Evolutionary conservation across 495 filamentous ascomycete species (phyloP).

Genomic region (Tuber borchii): DNA sequence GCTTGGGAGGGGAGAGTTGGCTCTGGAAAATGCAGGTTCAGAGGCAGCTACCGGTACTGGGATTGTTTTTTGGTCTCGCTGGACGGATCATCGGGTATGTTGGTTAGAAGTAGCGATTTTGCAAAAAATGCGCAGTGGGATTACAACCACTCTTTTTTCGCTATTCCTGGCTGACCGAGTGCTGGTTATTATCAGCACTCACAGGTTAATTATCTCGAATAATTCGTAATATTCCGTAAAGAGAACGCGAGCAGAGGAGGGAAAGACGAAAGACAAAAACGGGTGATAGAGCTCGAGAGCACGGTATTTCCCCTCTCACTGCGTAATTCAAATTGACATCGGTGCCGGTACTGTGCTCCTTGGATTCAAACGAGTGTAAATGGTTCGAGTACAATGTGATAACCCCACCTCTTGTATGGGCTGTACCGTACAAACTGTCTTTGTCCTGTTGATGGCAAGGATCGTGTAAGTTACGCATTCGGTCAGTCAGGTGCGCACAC

Average conservation of each 20-base stretch:
- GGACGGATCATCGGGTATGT: not conserved
- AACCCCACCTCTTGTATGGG: not conserved
- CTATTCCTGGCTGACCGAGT: not conserved
- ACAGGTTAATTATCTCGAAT: not conserved
- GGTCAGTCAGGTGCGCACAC: constrained; percentile 30
- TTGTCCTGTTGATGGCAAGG: constrained; percentile 16
- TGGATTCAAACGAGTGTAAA: not conserved
- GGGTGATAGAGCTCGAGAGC: not conserved
- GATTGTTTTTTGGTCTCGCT: not conserved
- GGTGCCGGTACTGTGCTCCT: not conserved
- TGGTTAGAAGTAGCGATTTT: not conserved
- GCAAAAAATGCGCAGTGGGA: not conserved
- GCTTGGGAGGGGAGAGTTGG: not conserved
- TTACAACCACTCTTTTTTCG: not conserved
- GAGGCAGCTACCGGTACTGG: not conserved
- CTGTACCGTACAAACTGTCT: not conserved
- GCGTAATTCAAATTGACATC: not conserved
- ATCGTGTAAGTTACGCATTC: constrained; percentile 16
- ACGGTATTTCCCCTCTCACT: not conserved
- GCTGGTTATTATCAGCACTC: not conserved
- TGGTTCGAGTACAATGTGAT: not conserved
- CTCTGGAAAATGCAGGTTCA: not conserved
- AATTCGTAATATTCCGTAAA: not conserved
- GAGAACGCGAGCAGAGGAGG: not conserved
- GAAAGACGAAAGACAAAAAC: not conserved